These are phyloP conservation scores for Ceratopteris richardii DNA, from an alignment of 75 land plant species.

Conservation along the genomic window DNA sequence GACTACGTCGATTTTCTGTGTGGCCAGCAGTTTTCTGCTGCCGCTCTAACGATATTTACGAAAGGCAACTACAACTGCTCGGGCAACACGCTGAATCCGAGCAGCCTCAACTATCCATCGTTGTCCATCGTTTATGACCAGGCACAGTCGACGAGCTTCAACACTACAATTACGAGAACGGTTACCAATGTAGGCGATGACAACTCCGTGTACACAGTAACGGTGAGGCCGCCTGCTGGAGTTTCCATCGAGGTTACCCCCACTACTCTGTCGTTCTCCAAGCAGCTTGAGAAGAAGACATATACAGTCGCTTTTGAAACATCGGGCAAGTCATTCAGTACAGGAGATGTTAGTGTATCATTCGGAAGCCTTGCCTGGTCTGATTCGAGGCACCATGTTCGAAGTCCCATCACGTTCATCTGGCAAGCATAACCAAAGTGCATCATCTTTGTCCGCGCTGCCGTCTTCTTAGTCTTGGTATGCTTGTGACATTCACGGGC, in stretches of 20 bases:
- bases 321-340: constrained; percentile 7
- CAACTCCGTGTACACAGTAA: constrained; percentile 28
- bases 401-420: background rate
- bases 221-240: constrained; percentile 33
- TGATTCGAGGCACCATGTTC: constrained; percentile 10
- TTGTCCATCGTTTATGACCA: constrained; percentile 45
- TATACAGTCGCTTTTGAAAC: constrained; percentile 25
- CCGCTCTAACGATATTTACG: constrained; percentile 49
- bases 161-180: constrained; percentile 32
- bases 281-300: constrained; percentile 14
- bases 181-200: constrained; percentile 79
- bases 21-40: constrained; percentile 27
- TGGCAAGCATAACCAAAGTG: background rate
- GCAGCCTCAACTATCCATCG: constrained; percentile 74
- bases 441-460: no score
- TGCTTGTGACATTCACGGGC: no score
- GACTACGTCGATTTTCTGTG: constrained; percentile 71
- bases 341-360: background rate
- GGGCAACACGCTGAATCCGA: constrained; percentile 19
- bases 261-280: constrained; percentile 28
- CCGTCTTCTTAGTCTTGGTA: no score
- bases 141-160: background rate
- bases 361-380: constrained; percentile 22
- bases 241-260: constrained; percentile 41
- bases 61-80: constrained; percentile 22